Evolutionary conservation across 352 stramenopile genomes (phyloP), one percentile per base, ranked within the genome.

Genomic region (Phytophthora sp.): DNA sequence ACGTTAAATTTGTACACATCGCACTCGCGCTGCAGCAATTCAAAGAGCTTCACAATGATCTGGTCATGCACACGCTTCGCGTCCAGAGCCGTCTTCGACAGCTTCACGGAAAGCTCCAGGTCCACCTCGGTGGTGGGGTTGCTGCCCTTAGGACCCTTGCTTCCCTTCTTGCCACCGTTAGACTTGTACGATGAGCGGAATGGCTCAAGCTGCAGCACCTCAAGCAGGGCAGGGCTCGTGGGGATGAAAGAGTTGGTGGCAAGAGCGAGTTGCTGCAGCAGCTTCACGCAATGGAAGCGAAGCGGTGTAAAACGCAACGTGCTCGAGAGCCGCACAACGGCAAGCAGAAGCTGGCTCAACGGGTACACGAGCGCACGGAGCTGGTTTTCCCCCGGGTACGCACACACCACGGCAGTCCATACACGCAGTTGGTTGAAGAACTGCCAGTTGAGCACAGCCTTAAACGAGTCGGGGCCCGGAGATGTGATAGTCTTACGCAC

Each of bases 391-490:
- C 69, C 79, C 18, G 84, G 88, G 66, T 98, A 95, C 27, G 93
- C 93, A 58, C 88, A 91, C 49, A 99, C 80, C 1, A 99, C 96
- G 5, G 96, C 97, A 35, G 94, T 93, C 97, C 96, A 99, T 4
- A 99, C 79, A 47, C 96, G 96, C 27, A 99, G 69, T 64, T 97
- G 98, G 79, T 99, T 98, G 55, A 99, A 85, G 60, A 98, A 99
- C 77, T 99, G 97, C 98, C 97, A 99, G 74, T 97, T 98, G 57
- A 98, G 95, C 26, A 98, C 82, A 54, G 65, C 65, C 75, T 94
- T 86, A 66, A 97, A 89, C 20, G 85, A 85, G 52, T 98, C 92
- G 2, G 88, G 76, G 21, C 89, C 96, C n/a, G 96, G 96, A 54
- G 97, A 95, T 53, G 88, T 94, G 71, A 99, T 96, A 13, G 97